These are phyloP conservation scores for Schizopora paradoxa DNA, from an alignment of 1,284 basidiomycete genomes.

Conservation along the genomic window DNA sequence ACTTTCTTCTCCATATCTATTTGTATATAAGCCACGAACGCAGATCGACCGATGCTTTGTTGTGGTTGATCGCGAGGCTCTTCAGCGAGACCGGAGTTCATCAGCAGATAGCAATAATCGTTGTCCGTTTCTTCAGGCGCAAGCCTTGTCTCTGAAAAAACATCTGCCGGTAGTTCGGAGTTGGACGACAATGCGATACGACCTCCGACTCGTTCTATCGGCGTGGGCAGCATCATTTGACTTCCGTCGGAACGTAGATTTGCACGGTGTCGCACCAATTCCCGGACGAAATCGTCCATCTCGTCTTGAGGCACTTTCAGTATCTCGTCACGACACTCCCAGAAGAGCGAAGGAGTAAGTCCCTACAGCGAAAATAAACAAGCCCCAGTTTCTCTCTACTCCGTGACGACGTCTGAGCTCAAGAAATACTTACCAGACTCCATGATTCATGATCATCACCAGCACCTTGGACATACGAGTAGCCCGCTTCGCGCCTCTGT, in stretches of 20 bases:
- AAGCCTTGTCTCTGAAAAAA: constrained; percentile 11
- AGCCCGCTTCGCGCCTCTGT: constrained; percentile 57
- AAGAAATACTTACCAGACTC: constrained; percentile 54
- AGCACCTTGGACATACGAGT: constrained; percentile 81
- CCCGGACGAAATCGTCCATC: constrained; percentile 41
- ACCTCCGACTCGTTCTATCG: constrained; percentile 34
- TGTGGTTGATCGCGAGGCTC: background rate
- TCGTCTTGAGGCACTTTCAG: constrained; percentile 40
- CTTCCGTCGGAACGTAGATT: background rate
- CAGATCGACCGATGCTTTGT: background rate
- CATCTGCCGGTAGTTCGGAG: constrained; percentile 25
- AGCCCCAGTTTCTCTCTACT: constrained; percentile 3
- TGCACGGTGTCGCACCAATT: background rate
- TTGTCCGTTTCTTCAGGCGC: constrained; percentile 19
- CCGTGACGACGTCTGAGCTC: constrained; percentile 3
- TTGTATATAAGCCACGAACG: constrained; percentile 27
- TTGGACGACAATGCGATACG: constrained; percentile 34
- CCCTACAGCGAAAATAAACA: constrained; percentile 38
- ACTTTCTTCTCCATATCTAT: constrained; percentile 43
- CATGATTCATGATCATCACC: constrained; percentile 89
- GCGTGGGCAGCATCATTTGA: constrained; percentile 17
- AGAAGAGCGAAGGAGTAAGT: constrained; percentile 69
- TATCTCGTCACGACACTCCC: constrained; percentile 53
- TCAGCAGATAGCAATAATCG: constrained; percentile 15
- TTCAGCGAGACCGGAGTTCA: background rate